Conservation (phyloP, 331 rosid genomes). For the Dryas integrifolia region DNA sequence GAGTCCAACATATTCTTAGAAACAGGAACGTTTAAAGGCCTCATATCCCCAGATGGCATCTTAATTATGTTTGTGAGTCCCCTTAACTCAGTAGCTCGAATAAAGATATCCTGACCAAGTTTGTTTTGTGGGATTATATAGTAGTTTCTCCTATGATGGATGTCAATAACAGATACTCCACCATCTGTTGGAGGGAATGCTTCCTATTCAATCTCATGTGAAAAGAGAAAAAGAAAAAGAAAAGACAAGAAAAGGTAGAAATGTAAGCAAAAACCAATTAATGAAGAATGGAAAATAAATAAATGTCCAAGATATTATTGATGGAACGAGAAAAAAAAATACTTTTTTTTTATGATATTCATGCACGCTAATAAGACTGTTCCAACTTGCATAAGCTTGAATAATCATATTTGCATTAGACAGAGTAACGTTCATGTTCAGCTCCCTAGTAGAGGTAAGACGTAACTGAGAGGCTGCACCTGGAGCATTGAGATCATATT, state of each 20-base stretch:
- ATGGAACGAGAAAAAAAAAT: conserved; percentile 17
- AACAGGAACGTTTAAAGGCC: conserved; percentile 83
- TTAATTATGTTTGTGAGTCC: conserved; percentile 61
- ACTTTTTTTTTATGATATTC: conserved; percentile 53
- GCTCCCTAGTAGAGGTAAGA: conserved; percentile 76
- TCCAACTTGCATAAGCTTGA: conserved; percentile 99
- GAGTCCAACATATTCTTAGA: conserved; percentile 91
- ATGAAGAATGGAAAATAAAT: not conserved
- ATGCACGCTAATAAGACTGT: conserved; percentile 60
- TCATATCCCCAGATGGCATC: conserved; percentile 96
- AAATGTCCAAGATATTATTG: not conserved
- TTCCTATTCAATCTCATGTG: conserved; percentile 41
- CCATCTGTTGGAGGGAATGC: conserved; percentile 59
- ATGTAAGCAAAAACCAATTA: conserved; percentile 10
- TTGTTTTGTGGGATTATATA: conserved; percentile 86
- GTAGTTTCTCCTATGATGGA: conserved; percentile 59
- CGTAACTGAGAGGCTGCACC: conserved; percentile 89
- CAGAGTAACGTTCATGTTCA: conserved; percentile 86
- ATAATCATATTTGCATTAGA: conserved; percentile 92
- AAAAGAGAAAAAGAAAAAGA: conserved; percentile 15
- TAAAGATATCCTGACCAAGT: conserved; percentile 93
- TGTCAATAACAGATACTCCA: conserved; percentile 49
- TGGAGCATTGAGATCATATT: conserved; percentile 67
- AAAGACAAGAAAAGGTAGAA: not conserved
- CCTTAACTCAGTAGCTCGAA: conserved; percentile 82